Conservation (phyloP, 495 filamentous ascomycete genomes). For the Pyrenopolyporus hunteri region DNA sequence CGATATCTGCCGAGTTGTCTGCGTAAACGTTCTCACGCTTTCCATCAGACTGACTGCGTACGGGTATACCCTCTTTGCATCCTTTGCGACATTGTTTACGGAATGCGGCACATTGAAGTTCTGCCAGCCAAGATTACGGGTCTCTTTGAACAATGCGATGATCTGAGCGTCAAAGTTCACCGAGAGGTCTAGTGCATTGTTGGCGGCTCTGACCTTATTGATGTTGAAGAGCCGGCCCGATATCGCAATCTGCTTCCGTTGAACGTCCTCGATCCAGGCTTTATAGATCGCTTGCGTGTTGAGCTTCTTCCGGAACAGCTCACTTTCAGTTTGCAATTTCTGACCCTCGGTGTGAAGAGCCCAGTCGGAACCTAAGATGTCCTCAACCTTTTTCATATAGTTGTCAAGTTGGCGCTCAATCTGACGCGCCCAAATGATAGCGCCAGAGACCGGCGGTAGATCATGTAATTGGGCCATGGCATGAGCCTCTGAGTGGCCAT, state of each 20-base stretch:
- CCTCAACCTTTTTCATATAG: conserved; percentile 98
- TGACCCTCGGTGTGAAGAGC: conserved; percentile 91
- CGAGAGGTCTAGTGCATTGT: conserved; percentile 81
- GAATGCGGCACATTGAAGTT: conserved; percentile 90
- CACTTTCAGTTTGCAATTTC: conserved; percentile 86
- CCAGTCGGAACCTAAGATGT: conserved; percentile 94
- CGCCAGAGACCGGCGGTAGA: conserved; percentile 91
- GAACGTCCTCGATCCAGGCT: conserved; percentile 90
- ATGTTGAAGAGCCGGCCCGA: conserved; percentile 91
- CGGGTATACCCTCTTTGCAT: conserved; percentile 95
- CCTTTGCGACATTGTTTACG: conserved; percentile 93
- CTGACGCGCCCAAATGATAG: conserved; percentile 95
- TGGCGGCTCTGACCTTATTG: conserved; percentile 80
- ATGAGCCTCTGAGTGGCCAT: conserved; percentile 96
- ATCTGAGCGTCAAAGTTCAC: conserved; percentile 98
- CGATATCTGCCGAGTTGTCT: conserved; percentile 80
- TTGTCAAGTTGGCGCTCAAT: conserved; percentile 92
- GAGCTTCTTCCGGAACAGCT: conserved; percentile 91
- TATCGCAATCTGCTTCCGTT: conserved; percentile 84
- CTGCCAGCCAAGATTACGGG: conserved; percentile 93
- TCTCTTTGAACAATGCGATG: conserved; percentile 97
- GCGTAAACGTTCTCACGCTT: conserved; percentile 85
- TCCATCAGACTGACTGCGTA: conserved; percentile 99
- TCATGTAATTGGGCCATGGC: conserved; percentile 97
- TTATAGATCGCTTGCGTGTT: conserved; percentile 93